Evolutionary conservation across 129 eudicot genomes (phyloP), one percentile per base, ranked within the genome.

Genomic region (Scalesia atractyloides): DNA sequence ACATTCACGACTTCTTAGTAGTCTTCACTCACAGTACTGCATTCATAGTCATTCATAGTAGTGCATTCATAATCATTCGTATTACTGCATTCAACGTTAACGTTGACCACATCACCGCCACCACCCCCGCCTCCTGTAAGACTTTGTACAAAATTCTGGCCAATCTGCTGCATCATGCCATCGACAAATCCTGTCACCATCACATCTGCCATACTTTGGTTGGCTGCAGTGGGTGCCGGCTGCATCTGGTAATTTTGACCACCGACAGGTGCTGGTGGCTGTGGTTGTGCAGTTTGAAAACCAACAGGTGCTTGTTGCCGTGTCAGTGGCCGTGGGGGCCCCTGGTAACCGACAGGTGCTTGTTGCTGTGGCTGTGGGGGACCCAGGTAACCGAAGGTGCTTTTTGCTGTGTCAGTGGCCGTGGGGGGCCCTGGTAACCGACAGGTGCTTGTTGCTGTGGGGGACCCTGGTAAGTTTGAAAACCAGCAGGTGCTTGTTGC

Each of bases 151-250:
- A 85, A 50, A 48, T 68, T 66, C 80, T 85, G 91, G 1, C 91
- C 91, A 34, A 85, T 66, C 12, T 70, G 83, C 68, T 85, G 88
- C 37, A 78, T 72, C 43, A 85, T 82, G 13, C 90, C 95, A n/a
- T 79, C 86, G 9, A 83, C 85, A n/a, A 88, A 53, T 30, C 86
- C 95, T 7, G 75, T 71, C 56, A 85, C 0, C n/a, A 79, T 78
- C 1, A 86, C 74, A 74, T 46, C 60, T 66, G 73, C 73, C 41
- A 85, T 19, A 41, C 30, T 22, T 12, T 59, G 41, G 24, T 33
- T 11, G 48, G 65, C 54, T 67, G 14, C 39, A 12, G 19, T 37
- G 19, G 52, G 65, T n/a, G 24, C 34, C 9, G 24, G 56, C 34
- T 43, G 65, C 71, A 50, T 51, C 71, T 36, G 72, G 26, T 43